Evolutionary conservation across 805 yeast genomes (phyloP).

Genomic region (Diddensiella transvaalensis): DNA sequence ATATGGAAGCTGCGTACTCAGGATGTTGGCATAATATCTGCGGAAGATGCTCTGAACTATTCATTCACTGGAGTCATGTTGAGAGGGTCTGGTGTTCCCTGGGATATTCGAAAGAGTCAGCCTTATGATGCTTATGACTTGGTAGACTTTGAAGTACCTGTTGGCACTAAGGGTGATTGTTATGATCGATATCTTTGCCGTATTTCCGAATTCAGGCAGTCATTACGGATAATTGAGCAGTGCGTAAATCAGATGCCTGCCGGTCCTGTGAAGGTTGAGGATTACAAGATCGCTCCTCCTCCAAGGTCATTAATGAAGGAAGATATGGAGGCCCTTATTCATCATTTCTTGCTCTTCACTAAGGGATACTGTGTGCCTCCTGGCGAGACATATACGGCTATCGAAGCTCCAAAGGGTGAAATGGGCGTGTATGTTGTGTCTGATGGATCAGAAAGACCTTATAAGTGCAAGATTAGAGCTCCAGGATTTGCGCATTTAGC

Average conservation of each 20-base stretch:
- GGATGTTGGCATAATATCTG: slow-evolving; percentile 75
- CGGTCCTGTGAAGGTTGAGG: slow-evolving; percentile 89
- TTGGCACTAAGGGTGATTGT: slow-evolving; percentile 85
- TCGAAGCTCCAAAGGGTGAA: slow-evolving; percentile 94
- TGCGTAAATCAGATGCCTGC: slow-evolving; percentile 90
- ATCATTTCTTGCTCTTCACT: slow-evolving; percentile 81
- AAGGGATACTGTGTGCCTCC: slow-evolving; percentile 87
- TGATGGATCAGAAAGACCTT: slow-evolving; percentile 87
- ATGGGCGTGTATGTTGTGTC: slow-evolving; percentile 88
- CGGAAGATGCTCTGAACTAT: slow-evolving; percentile 83
- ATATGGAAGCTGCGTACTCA: slow-evolving; percentile 87
- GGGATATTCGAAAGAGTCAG: slow-evolving; percentile 77
- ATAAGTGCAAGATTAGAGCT: slow-evolving; percentile 90
- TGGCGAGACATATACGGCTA: slow-evolving; percentile 87
- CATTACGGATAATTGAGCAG: slow-evolving; percentile 82
- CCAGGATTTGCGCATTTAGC: slow-evolving; percentile 90
- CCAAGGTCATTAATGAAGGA: slow-evolving; percentile 80
- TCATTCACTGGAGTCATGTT: slow-evolving; percentile 83
- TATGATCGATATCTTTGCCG: slow-evolving; percentile 84
- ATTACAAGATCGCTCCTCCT: slow-evolving; percentile 80
- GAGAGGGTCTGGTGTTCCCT: slow-evolving; percentile 87
- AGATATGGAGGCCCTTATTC: slow-evolving; percentile 89
- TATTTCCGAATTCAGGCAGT: slow-evolving; percentile 91
- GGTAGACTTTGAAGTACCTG: slow-evolving; percentile 84
- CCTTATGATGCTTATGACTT: slow-evolving; percentile 87